Conservation (phyloP, 2,329 filamentous ascomycete species). For the Esteya vermicola region DNA sequence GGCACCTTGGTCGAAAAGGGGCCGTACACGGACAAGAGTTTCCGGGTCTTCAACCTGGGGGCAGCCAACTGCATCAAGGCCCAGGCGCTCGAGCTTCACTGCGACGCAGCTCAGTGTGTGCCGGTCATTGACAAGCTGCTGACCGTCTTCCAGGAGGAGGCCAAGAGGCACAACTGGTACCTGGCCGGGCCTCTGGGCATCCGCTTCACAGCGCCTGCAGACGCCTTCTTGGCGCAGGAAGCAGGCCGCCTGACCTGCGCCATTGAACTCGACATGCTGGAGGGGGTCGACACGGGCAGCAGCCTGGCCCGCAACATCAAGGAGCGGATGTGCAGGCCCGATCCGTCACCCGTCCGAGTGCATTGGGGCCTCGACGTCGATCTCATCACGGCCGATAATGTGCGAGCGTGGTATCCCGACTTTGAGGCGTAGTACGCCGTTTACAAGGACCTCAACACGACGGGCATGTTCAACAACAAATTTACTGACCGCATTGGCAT, state of each 20-base stretch:
- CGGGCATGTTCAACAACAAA: slow-evolving; percentile 15
- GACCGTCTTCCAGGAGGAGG: slow-evolving; percentile 10
- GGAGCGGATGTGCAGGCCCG: slow-evolving; percentile 8
- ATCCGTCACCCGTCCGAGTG: slow-evolving; percentile 8
- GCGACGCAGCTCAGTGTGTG: slow-evolving; percentile 10
- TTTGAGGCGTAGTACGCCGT: slow-evolving; percentile 12
- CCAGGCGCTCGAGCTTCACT: slow-evolving; percentile 12
- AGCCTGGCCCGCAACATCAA: slow-evolving; percentile 11
- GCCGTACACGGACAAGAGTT: slow-evolving; percentile 14
- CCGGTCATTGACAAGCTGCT: slow-evolving; percentile 11
- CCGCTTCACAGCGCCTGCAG: slow-evolving; percentile 10
- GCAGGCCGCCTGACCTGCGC: slow-evolving; percentile 13
- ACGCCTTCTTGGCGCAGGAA: slow-evolving; percentile 13
- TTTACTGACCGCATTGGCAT: slow-evolving; percentile 14
- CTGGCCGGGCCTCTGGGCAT: slow-evolving; percentile 14
- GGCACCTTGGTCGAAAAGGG: slow-evolving; percentile 11
- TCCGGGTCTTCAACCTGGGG: slow-evolving; percentile 14
- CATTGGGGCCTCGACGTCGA: slow-evolving; percentile 15
- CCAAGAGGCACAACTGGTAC: slow-evolving; percentile 10
- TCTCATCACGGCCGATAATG: slow-evolving; percentile 10
- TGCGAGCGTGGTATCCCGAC: slow-evolving; percentile 12
- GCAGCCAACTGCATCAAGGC: slow-evolving; percentile 12
- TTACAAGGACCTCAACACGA: slow-evolving; percentile 11
- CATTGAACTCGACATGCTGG: slow-evolving; percentile 14
- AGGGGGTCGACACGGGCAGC: slow-evolving; percentile 6